phyloP scores from a whole-genome alignment of 2,329 filamentous ascomycete species.

The Curvularia eragrostidis region DNA sequence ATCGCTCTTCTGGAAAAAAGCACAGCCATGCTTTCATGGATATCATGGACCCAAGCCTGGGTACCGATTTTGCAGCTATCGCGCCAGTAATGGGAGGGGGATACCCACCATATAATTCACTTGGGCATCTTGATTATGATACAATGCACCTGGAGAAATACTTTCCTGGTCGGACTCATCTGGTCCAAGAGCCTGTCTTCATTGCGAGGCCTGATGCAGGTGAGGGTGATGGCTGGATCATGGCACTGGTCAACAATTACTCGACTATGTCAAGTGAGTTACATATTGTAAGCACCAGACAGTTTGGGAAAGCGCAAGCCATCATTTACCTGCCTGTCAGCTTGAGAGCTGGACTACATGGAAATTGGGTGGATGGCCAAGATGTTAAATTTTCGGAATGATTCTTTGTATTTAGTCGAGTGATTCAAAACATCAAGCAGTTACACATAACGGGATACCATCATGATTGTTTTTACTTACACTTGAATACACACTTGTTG shows the following conservation, averaged over 20 bases:
- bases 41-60: slow-evolving; percentile 52
- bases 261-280: slow-evolving; percentile 33
- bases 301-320: slow-evolving; percentile 42
- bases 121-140: slow-evolving; percentile 53
- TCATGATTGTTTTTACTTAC: too few relatives aligned
- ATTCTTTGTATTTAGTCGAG: background rate
- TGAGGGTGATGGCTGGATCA: slow-evolving; percentile 59
- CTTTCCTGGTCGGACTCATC: slow-evolving; percentile 52
- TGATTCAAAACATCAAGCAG: too few relatives aligned
- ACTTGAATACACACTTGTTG: too few relatives aligned
- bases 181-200: slow-evolving; percentile 60
- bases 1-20: slow-evolving; percentile 44
- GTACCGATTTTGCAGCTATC: slow-evolving; percentile 38
- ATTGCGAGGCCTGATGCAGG: slow-evolving; percentile 49
- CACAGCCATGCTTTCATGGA: slow-evolving; percentile 51
- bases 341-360: slow-evolving; percentile 45
- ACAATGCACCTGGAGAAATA: slow-evolving; percentile 52
- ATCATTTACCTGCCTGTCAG: slow-evolving; percentile 45
- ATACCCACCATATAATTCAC: slow-evolving; percentile 54
- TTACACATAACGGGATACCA: too few relatives aligned
- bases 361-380: slow-evolving; percentile 40
- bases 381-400: slow-evolving; percentile 10
- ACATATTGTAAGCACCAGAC: slow-evolving; percentile 43
- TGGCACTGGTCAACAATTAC: slow-evolving; percentile 47
- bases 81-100: slow-evolving; percentile 39